phyloP scores from a whole-genome alignment of 2,329 filamentous ascomycete genomes.

The Aureobasidium sp. region DNA sequence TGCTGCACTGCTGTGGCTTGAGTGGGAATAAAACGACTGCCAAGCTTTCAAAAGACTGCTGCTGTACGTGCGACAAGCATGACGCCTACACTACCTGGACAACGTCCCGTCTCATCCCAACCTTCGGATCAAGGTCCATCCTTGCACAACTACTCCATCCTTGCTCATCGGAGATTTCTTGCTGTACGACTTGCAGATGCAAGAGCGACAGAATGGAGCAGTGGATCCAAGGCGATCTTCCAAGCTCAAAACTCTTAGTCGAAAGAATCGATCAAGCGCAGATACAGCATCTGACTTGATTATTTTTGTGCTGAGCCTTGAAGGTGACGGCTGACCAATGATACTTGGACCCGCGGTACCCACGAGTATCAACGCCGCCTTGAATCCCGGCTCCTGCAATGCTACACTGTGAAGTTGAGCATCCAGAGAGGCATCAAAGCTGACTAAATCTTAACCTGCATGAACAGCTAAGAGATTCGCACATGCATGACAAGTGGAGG shows the following conservation, averaged over 20 bases:
- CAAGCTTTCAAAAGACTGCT: not conserved
- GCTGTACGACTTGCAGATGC: slow-evolving; percentile 8
- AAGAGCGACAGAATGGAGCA: not conserved
- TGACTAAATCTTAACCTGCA: slow-evolving; percentile 6
- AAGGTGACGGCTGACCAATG: not conserved
- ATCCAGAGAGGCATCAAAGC: not conserved
- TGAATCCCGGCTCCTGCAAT: not conserved
- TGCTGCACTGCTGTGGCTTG: slow-evolving; percentile 8
- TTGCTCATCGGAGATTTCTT: slow-evolving; percentile 6
- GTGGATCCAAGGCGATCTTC: not conserved
- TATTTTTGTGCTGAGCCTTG: not conserved
- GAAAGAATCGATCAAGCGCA: not conserved
- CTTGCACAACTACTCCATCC: slow-evolving; percentile 2
- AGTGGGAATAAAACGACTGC: not conserved
- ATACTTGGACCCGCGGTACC: not conserved
- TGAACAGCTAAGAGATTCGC: slow-evolving; percentile 8
- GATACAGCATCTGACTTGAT: not conserved
- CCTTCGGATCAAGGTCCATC: slow-evolving; percentile 5
- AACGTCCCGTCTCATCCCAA: slow-evolving; percentile 4
- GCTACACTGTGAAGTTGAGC: not conserved
- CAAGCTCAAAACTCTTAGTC: not conserved
- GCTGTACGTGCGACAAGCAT: not conserved
- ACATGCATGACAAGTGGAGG: slow-evolving; percentile 9
- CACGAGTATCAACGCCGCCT: not conserved
- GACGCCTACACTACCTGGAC: slow-evolving; percentile 6